Evolutionary conservation across 2,329 filamentous ascomycete genomes (phyloP).

Genomic region (Rhytidhysteron rufulum): DNA sequence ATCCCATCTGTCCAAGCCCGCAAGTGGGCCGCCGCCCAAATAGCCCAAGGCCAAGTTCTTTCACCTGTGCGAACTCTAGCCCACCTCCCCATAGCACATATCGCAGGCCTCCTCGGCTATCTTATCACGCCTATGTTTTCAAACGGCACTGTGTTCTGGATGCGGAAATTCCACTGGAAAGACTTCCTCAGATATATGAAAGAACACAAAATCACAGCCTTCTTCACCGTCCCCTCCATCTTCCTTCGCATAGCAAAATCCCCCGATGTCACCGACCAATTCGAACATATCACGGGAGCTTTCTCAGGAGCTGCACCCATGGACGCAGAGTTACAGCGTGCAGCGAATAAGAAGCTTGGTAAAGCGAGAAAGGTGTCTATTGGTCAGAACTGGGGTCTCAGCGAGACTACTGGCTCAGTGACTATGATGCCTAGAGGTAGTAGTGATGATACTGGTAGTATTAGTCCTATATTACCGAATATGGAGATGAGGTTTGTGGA

Average conservation of each 20-base stretch:
- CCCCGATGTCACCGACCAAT: constrained; percentile 53
- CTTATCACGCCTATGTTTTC: constrained; percentile 42
- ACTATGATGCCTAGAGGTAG: constrained; percentile 43
- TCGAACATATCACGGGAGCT: constrained; percentile 47
- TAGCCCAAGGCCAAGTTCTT: constrained; percentile 13
- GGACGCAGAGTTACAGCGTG: constrained; percentile 51
- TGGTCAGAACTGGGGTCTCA: constrained; percentile 56
- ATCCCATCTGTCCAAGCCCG: constrained; percentile 24
- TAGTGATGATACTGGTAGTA: constrained; percentile 46
- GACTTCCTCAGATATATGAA: constrained; percentile 53
- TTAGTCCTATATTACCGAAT: constrained; percentile 42
- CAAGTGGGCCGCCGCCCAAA: constrained; percentile 8
- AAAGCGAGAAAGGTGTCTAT: constrained; percentile 39
- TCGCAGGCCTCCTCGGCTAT: constrained; percentile 47
- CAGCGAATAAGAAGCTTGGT: constrained; percentile 49
- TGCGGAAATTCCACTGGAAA: constrained; percentile 56
- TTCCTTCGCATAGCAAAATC: constrained; percentile 57
- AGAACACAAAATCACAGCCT: constrained; percentile 49
- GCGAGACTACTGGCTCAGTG: constrained; percentile 51
- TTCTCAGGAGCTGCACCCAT: constrained; percentile 56
- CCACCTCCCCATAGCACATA: constrained; percentile 46
- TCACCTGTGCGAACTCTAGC: constrained; percentile 42
- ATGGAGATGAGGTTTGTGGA: constrained; percentile 31
- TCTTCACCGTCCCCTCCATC: constrained; percentile 61
- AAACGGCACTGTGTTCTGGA: constrained; percentile 54